Conservation (phyloP, 148 eudicot genomes). For the Vaccinium corymbosum region DNA sequence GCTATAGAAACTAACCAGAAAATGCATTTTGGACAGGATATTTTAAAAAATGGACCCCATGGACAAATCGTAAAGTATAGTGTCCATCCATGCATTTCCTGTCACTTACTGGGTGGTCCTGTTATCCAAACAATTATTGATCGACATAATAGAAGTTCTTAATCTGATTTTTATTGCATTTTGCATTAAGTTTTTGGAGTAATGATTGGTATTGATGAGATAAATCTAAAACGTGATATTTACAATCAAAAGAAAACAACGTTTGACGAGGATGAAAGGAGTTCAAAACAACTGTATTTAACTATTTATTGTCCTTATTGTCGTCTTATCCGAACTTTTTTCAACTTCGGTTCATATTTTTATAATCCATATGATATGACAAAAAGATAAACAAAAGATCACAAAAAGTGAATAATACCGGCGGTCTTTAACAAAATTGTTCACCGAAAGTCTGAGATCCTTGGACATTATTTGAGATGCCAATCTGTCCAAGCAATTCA, state of each 20-base stretch:
- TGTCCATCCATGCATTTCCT: background rate
- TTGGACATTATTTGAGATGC: background rate
- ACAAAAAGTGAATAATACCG: background rate
- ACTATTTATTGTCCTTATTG: too few relatives aligned
- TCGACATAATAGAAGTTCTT: background rate
- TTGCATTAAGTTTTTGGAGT: background rate
- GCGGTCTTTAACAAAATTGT: background rate
- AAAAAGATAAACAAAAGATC: background rate
- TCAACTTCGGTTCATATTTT: background rate
- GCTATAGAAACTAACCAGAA: background rate
- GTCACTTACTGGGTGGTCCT: background rate
- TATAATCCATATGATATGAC: background rate
- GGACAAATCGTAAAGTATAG: background rate
- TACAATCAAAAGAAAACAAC: background rate
- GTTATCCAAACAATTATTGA: background rate
- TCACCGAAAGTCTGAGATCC: conserved; percentile 7
- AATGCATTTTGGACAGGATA: background rate
- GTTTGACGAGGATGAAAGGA: too few relatives aligned
- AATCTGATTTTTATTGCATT: background rate
- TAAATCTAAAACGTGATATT: background rate
- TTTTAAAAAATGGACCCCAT: background rate
- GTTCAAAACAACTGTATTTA: background rate
- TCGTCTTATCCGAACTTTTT: background rate
- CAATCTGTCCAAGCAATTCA: conserved; percentile 13
- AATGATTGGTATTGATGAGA: too few relatives aligned